Conservation (phyloP, 192 early-diverging fungal species). For the Umbelopsis sp. region DNA sequence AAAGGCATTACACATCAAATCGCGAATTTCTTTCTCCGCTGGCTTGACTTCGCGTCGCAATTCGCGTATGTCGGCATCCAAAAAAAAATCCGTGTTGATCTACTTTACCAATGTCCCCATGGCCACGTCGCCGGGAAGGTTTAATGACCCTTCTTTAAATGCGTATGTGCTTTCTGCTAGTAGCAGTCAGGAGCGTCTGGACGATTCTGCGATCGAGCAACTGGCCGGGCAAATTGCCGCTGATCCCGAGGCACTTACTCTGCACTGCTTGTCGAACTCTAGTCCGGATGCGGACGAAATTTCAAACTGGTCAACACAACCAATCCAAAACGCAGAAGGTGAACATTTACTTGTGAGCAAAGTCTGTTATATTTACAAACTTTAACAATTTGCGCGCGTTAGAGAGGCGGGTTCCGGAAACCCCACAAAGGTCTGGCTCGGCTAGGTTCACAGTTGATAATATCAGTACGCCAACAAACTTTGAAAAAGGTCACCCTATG, state of each 20-base stretch:
- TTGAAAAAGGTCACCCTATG: too few species aligned
- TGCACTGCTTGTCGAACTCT: background rate
- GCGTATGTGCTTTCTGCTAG: background rate
- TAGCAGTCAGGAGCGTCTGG: background rate
- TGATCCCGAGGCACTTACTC: background rate
- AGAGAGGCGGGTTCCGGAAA: too few species aligned
- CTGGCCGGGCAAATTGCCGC: background rate
- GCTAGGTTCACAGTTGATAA: too few species aligned
- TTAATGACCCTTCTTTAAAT: background rate
- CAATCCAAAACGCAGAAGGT: background rate
- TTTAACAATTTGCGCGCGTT: too few species aligned
- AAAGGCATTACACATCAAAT: background rate
- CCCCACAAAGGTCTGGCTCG: too few species aligned
- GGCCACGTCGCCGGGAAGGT: conserved; percentile 8
- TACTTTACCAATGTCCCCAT: conserved; percentile 6
- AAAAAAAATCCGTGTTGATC: conserved; percentile 8
- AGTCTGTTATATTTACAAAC: too few species aligned
- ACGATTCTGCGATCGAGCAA: background rate
- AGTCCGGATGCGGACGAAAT: background rate
- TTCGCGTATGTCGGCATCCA: conserved; percentile 1
- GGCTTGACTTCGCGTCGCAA: background rate
- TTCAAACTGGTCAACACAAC: conserved; percentile 2
- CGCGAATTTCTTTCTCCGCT: conserved; percentile 2
- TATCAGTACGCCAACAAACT: too few species aligned
- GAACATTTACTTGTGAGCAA: background rate